Base-by-base conservation (phyloP, 805 yeast genomes). In the Yamadazyma nakazawae region DNA sequence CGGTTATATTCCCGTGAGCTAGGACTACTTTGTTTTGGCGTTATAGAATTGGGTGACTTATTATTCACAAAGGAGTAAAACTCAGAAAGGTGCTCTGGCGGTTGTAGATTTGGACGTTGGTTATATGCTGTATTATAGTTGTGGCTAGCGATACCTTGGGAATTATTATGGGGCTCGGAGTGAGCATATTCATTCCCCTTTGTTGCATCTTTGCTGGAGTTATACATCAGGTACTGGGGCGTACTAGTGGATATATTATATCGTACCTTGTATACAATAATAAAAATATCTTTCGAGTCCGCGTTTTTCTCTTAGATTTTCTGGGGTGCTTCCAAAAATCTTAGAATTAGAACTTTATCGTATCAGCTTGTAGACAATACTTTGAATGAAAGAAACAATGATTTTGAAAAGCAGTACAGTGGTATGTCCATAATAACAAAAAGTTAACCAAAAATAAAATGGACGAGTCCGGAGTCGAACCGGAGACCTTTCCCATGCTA, bases 81-180 rank as follows among this genome's bases (percentile, higher is more conserved):
- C 59, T 82, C 88, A 2, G 84, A 73, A 34, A 82, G 62, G 59
- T 82, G 88, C 25, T 81, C 67, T 8, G 80, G 79, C 1, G 77
- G 76, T 28, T 43, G 46, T n/a, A 34, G 6, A 14, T 17, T 21
- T 1, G 77, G 76, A 16, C 36, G 46, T 9, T 28, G 32, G 32
- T 28, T 28, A 10, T 5, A 28, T 11, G 32, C 4, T 28, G 5
- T 11, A 28, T 28, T 28, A 10, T 5, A 28, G 32, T 12, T 28
- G 32, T 11, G n/a, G n/a, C n/a, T 28, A 13, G 12, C 10, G n/a
- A 11, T 28, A 12, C 11, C 5, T 3, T 28, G 32, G 32, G 5
- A 28, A 28, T 11, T 3, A 13, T 28, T 28, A 9, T 28, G 12
- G 32, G 11, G n/a, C n/a, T 28, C 32, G 32, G 41, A 25, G 11